Evolutionary conservation across 192 early-diverging fungal genomes (phyloP).

Genomic region (Umbelopsis sp.): DNA sequence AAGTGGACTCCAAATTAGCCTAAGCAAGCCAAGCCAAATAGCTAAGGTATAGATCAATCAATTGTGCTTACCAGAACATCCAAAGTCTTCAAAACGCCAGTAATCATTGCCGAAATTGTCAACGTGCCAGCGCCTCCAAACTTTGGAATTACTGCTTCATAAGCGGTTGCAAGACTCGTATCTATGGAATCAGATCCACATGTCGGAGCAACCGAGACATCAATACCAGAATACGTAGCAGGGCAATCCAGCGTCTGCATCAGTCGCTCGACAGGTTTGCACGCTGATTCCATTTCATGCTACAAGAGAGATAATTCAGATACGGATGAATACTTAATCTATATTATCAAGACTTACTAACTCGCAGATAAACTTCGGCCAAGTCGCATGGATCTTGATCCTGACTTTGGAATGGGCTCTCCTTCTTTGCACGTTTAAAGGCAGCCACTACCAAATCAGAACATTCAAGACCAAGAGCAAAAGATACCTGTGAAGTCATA

Average conservation of each 20-base stretch:
- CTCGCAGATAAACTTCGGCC: neutral
- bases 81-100: constrained; percentile 15
- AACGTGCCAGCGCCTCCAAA: constrained; percentile 21
- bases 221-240: constrained; percentile 15
- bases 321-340: neutral
- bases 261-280: neutral
- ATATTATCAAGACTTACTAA: neutral
- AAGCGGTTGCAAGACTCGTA: constrained; percentile 6
- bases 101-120: constrained; percentile 17
- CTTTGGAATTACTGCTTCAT: constrained; percentile 10
- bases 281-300: neutral
- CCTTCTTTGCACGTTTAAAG: neutral
- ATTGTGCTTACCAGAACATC: neutral
- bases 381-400: neutral
- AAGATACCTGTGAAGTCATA: neutral
- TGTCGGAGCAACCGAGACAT: constrained; percentile 19
- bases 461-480: constrained; percentile 21
- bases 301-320: neutral
- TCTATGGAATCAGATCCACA: constrained; percentile 1
- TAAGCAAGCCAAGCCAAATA: no score
- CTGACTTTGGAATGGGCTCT: neutral
- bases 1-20: neutral
- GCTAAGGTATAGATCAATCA: no score
- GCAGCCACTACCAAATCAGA: constrained; percentile 21
- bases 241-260: neutral